Base-by-base conservation (phyloP, 306 rosid genomes). In the Cyamopsis tetragonoloba region DNA sequence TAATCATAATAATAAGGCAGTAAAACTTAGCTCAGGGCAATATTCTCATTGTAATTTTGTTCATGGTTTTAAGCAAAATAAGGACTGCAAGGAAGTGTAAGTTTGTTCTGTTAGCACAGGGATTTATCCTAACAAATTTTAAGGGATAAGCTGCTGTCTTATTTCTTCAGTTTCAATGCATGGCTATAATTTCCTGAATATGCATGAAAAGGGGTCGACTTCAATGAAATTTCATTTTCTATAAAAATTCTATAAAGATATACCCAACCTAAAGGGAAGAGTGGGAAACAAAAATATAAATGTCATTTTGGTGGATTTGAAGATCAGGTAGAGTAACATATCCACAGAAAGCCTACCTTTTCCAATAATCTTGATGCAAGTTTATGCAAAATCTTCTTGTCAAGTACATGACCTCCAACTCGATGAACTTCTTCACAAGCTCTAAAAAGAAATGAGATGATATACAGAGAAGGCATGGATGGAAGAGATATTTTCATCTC, bases 381-480 rank as follows among this genome's bases (percentile, higher is more conserved):
- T 75, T 90, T 90, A 49, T 83, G 95, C 80, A 93, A 70, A 83
- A 90, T 86, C 73, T 76, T 88, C 86, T 84, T 90, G 86, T 93
- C 96, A 69, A 90, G 89, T 31, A 90, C 95, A 82, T 93, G 99
- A 69, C 99, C 99, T 66, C 99, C 99, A 77, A 90, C 91, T 51
- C 90, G 83, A 70, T 93, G 99, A 82, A 93, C 82, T 85, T 93
- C 99, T 79, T 88, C 95, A 55, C 90, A 90, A 23, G 92, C 95
- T 66, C 83, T 84, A 68, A 90, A 90, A 17, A 90, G 76, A 82
- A 90, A 93, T 31, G 96, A 90, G 48, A 88, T 82, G 68, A 90
- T 62, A 47, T 93, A 88, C 14, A 93, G 85, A 75, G 99, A 93
- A 75, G 99, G 99, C 89, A 93, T 78, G 19, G 92, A 88, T 50